Conservation (phyloP, 2,329 filamentous ascomycete species). For the Epichloe festucae region DNA sequence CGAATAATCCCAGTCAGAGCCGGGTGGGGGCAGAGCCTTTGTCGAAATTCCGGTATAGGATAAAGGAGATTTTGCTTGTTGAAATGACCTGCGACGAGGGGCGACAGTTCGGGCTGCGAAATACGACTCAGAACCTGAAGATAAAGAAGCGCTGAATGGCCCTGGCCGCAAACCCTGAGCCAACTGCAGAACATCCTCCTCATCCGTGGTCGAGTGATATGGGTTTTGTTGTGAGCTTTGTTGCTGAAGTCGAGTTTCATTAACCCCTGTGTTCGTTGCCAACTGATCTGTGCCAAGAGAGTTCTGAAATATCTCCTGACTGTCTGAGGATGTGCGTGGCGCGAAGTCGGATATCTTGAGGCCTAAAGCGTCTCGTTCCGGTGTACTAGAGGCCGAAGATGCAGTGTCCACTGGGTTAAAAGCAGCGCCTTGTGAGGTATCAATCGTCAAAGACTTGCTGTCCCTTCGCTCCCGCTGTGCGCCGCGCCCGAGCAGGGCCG, state of each 20-base stretch:
- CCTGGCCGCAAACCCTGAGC: constrained; percentile 32
- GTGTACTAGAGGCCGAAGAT: constrained; percentile 11
- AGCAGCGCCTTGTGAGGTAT: constrained; percentile 21
- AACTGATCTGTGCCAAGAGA: constrained; percentile 9
- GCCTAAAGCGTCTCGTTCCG: constrained; percentile 25
- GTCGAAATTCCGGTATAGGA: constrained; percentile 41
- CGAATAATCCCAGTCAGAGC: constrained; percentile 68
- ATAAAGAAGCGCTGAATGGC: constrained; percentile 29
- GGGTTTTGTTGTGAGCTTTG: constrained; percentile 20
- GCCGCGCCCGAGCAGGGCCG: constrained; percentile 66
- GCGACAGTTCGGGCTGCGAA: constrained; percentile 33
- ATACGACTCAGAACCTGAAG: constrained; percentile 52
- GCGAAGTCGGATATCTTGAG: constrained; percentile 34
- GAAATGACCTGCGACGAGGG: constrained; percentile 33
- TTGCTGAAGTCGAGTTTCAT: constrained; percentile 7
- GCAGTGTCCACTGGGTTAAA: constrained; percentile 10
- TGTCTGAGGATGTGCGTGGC: constrained; percentile 33
- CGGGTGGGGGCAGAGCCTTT: constrained; percentile 33
- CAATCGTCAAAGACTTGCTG: constrained; percentile 30
- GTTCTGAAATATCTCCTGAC: constrained; percentile 25
- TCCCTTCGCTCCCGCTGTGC: constrained; percentile 48
- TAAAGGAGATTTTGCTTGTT: constrained; percentile 46
- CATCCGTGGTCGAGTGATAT: constrained; percentile 58
- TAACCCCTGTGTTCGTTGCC: constrained; percentile 8
- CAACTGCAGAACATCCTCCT: constrained; percentile 65